Conservation (phyloP, 164 flowering plant species). For the Aristolochia contorta region DNA sequence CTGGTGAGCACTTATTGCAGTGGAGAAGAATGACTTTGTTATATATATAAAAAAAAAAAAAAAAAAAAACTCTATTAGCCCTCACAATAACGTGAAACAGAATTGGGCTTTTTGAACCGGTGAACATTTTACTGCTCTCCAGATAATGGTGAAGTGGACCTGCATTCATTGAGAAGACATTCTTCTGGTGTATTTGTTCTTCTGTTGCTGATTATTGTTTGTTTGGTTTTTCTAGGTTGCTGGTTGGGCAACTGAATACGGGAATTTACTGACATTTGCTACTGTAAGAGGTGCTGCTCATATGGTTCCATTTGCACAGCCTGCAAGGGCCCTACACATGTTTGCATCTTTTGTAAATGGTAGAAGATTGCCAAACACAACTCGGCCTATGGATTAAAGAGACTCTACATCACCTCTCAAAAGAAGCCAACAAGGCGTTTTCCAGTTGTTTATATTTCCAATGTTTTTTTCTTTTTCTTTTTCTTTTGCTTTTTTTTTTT, state of each 20-base stretch:
- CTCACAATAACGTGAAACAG: too few species aligned
- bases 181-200: not conserved
- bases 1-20: too few species aligned
- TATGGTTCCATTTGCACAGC: conserved; percentile 95
- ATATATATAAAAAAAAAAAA: too few species aligned
- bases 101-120: too few species aligned
- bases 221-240: conserved; percentile 46
- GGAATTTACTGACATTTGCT: conserved; percentile 74
- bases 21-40: too few species aligned
- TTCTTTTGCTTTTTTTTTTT: too few species aligned
- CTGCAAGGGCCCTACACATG: conserved; percentile 75
- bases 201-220: not conserved
- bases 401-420: too few species aligned
- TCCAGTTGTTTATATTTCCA: too few species aligned
- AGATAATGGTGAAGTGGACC: not conserved
- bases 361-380: conserved; percentile 60
- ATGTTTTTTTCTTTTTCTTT: too few species aligned
- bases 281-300: conserved; percentile 97
- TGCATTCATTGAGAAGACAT: not conserved
- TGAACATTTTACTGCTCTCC: too few species aligned
- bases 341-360: conserved; percentile 68
- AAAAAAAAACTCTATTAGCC: too few species aligned
- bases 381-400: conserved; percentile 23
- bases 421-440: too few species aligned
- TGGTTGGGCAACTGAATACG: conserved; percentile 91